Base-by-base conservation (phyloP, 164 flowering plant genomes). In the Vitis amurensis region DNA sequence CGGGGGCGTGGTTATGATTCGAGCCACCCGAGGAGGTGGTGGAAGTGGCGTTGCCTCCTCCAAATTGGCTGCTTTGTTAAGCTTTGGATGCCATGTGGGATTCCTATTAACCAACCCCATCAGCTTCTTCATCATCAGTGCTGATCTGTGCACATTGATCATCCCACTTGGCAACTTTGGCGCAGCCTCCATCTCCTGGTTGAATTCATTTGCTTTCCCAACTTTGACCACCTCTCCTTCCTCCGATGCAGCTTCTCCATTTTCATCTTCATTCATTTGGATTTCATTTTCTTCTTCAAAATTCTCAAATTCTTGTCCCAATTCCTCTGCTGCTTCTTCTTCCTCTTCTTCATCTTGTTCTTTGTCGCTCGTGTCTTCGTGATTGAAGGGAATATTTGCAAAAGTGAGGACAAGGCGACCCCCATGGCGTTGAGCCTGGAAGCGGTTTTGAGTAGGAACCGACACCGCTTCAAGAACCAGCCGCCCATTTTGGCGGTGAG, bases 391-490 rank as follows among this genome's bases (percentile, higher is more conserved):
- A 44, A 53, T 17, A 7, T 62, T 67, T 68, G 65, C 44, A 58
- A 86, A 80, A 29, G 87, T 76, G 72, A 89, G 91, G 29, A 81
- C 82, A 47, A 91, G 88, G 62, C 92, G 86, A 29, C 97, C 94
- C 27, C 78, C 89, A 31, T 83, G 80, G 52, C 97, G 90, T 13
- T 84, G 74, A 6, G 88, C 91, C 1, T 51, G 83, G 73, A 91
- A 80, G 78, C 71, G 74, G 49, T 76, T 84, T 19, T 73, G 69
- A 12, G 82, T 53, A 50, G 87, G 77, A 16, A 83, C 73, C 12
- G 91, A 74, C 10, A 91, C 88, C 9, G 97, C 97, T 67, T 85
- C 88, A 10, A 91, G 77, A 16, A 91, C 88, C 31, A 91, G 73
- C 1, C 91, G 72, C 2, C 94, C 97, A 58, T 88, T 81, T 51